Base-by-base conservation (phyloP, 1,284 basidiomycete species). In the Entoloma clypeatum region DNA sequence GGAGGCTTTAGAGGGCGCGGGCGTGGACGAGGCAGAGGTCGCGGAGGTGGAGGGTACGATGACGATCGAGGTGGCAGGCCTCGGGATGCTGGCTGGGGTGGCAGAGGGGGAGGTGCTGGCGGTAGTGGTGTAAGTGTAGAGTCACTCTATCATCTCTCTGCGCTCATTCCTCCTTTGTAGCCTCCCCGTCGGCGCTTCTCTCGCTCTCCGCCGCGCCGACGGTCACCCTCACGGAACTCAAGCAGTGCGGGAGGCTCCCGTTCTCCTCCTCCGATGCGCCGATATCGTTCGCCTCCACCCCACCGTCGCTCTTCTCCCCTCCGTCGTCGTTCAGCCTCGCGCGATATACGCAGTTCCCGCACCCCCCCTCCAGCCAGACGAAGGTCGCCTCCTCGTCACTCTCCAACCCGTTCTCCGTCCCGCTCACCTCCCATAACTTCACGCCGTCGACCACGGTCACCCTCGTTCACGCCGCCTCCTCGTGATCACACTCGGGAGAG, bases 201-300 rank as follows among this genome's bases (percentile, higher is more conserved):
- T 34, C 68, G 65, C 5, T 66, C 71, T 2, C 67, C 56, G 39
- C 62, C 51, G 41, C 68, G 51, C 45, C 54, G 58, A 34, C 64
- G 74, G 40, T 74, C 74, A 26, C 68, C 68, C n/a, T 74, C 75
- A 2, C n/a, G n/a, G n/a, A n/a, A n/a, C n/a, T 60, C 66, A 1
- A 59, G 59, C 18, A 57, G n/a, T n/a, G n/a, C n/a, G n/a, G n/a
- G n/a, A n/a, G n/a, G 52, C 46, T 62, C 45, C 26, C 63, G 59
- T 32, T 68, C 68, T n/a, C 61, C 61, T 4, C 58, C 64, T 16
- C 48, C 58, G n/a, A 40, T 56, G 17, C 56, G 60, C 21, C 43
- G 59, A 10, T 58, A 55, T 27, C 61, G 61, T 36, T 65, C 66
- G 8, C 63, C 58, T 5, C 58, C 61, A 7, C 58, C 59, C 24